Conservation (phyloP, 345 rosid genomes). For the Arabis alpina region DNA sequence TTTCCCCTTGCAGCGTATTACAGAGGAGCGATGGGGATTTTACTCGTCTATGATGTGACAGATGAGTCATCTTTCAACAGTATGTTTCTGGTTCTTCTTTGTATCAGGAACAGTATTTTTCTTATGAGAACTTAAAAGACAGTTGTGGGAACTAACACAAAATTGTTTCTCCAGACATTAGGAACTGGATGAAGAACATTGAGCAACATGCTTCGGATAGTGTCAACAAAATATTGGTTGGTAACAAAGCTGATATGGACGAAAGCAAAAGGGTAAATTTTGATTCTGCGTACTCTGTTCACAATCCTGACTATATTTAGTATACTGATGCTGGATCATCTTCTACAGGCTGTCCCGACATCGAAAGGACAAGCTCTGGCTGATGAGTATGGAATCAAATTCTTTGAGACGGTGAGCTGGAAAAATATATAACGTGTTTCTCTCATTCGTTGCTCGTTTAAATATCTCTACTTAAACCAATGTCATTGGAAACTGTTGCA, state of each 20-base stretch:
- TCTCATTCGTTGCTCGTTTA: background rate
- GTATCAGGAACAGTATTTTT: constrained; percentile 4
- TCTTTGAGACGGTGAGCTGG: constrained; percentile 59
- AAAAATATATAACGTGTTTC: background rate
- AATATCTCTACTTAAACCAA: background rate
- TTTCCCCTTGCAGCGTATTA: constrained; percentile 66
- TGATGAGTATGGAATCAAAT: constrained; percentile 66
- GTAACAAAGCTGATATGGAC: constrained; percentile 75
- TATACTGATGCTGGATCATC: background rate
- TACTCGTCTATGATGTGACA: constrained; percentile 90
- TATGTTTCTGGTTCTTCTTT: constrained; percentile 39
- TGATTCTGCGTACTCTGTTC: background rate
- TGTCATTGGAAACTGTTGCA: constrained; percentile 37
- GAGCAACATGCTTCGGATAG: constrained; percentile 70
- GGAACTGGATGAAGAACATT: constrained; percentile 73
- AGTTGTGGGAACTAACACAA: constrained; percentile 19
- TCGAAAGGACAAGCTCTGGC: constrained; percentile 62
- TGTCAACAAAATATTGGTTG: constrained; percentile 67
- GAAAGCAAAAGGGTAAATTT: constrained; percentile 69
- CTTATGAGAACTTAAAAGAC: background rate
- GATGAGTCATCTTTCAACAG: constrained; percentile 95
- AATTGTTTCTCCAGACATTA: constrained; percentile 46
- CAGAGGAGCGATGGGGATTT: constrained; percentile 95
- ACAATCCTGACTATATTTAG: background rate
- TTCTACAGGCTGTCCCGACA: constrained; percentile 56